These are phyloP conservation scores for Senna tora DNA, from an alignment of 306 rosid species.

Conservation along the genomic window DNA sequence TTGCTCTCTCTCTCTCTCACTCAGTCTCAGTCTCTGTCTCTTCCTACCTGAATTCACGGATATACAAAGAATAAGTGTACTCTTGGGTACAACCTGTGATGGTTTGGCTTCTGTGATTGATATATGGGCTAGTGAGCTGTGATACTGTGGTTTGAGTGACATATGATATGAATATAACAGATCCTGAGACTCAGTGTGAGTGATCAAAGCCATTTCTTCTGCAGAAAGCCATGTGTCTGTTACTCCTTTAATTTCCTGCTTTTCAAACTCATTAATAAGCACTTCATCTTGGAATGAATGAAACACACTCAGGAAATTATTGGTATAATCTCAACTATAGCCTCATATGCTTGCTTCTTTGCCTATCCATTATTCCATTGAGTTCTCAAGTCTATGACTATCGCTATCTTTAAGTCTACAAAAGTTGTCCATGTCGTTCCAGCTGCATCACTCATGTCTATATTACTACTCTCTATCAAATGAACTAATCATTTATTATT, in stretches of 20 bases:
- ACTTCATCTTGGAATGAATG: conserved; percentile 16
- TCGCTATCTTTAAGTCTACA: not conserved
- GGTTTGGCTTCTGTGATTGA: conserved; percentile 55
- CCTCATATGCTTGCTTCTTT: conserved; percentile 6
- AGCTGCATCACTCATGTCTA: conserved; percentile 8
- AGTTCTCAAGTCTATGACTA: not conserved
- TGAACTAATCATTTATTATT: not conserved
- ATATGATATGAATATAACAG: conserved; percentile 32
- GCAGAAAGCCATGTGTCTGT: conserved; percentile 53
- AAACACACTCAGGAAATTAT: conserved; percentile 10
- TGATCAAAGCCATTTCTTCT: conserved; percentile 32
- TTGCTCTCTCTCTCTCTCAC: no score
- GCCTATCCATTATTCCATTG: conserved; percentile 11
- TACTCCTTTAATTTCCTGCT: conserved; percentile 27
- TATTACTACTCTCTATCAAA: not conserved
- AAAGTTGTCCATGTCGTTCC: conserved; percentile 11
- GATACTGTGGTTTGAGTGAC: conserved; percentile 47
- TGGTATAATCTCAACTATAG: not conserved
- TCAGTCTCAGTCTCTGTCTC: not conserved
- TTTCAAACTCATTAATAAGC: conserved; percentile 32
- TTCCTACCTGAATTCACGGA: conserved; percentile 54
- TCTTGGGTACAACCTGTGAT: conserved; percentile 54
- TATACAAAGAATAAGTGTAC: conserved; percentile 45
- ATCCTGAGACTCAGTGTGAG: conserved; percentile 26
- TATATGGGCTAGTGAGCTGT: conserved; percentile 38